Percentiles rank a stretch among this genome's conserved stretches.
phyloP scores from a whole-genome alignment of 805 yeast genomes.

The Sugiyamaella boreocaroliniensis region DNA sequence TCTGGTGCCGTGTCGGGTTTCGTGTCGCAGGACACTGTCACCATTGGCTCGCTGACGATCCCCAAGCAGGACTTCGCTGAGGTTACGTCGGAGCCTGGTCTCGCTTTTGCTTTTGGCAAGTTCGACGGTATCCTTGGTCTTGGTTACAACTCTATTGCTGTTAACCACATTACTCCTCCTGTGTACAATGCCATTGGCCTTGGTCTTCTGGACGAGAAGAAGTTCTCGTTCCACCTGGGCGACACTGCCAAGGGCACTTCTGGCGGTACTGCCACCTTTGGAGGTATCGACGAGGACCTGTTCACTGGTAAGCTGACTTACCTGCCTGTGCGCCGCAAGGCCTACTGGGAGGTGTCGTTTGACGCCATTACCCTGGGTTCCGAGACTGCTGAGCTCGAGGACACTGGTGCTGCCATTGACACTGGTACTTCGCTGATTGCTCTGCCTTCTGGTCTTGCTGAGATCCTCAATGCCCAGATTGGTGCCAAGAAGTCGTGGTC shows the following conservation, averaged over 20 bases:
- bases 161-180: conserved; percentile 86
- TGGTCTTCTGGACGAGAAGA: conserved; percentile 76
- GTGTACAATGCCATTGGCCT: conserved; percentile 78
- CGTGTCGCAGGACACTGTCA: conserved; percentile 77
- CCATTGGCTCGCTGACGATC: conserved; percentile 76
- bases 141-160: conserved; percentile 88
- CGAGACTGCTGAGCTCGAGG: conserved; percentile 74
- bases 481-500: conserved; percentile 98
- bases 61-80: conserved; percentile 93
- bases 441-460: conserved; percentile 91
- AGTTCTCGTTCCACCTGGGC: conserved; percentile 88
- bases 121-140: conserved; percentile 96
- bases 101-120: conserved; percentile 97
- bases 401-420: conserved; percentile 95
- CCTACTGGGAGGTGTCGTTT: conserved; percentile 97
- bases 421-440: conserved; percentile 97
- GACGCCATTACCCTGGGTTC: conserved; percentile 88
- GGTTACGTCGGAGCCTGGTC: conserved; percentile 95
- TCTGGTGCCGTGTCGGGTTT: conserved; percentile 90
- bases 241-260: conserved; percentile 56
- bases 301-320: conserved; percentile 82
- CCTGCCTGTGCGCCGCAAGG: conserved; percentile 98
- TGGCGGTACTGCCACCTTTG: conserved; percentile 93
- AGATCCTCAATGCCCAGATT: conserved; percentile 87
- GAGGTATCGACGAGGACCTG: conserved; percentile 78